These are phyloP conservation scores for Sclerotinia sclerotiorum DNA, from an alignment of 2,329 filamentous ascomycete genomes.

Conservation along the genomic window DNA sequence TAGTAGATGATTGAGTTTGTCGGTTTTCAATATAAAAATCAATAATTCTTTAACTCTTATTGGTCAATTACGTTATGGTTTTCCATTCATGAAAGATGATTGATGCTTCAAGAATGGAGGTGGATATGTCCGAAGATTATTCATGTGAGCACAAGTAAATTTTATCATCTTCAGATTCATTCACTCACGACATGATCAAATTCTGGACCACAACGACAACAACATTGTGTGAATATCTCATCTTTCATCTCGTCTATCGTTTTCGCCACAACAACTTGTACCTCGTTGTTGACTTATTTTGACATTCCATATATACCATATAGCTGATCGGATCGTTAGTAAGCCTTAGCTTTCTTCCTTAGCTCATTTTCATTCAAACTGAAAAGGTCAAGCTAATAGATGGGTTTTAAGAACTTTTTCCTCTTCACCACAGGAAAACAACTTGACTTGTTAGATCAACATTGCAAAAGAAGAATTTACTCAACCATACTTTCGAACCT, in stretches of 20 bases:
- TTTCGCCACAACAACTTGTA: too few species aligned
- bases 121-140: conserved; percentile 7
- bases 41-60: background rate
- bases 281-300: too few species aligned
- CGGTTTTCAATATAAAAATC: background rate
- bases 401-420: background rate
- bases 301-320: too few species aligned
- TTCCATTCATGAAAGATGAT: background rate
- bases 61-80: conserved; percentile 12
- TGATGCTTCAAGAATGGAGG: background rate
- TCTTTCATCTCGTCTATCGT: background rate
- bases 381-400: background rate
- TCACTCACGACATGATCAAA: background rate
- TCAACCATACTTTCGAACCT: background rate
- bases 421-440: background rate
- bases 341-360: background rate
- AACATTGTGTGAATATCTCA: background rate
- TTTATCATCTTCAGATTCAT: background rate
- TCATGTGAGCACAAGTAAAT: conserved; percentile 8
- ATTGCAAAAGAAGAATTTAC: too few species aligned
- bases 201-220: conserved; percentile 1
- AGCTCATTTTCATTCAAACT: too few species aligned
- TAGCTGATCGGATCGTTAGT: too few species aligned
- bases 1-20: too few species aligned
- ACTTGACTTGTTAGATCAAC: too few species aligned